Evolutionary conservation across 306 rosid genomes (phyloP).

Genomic region (Carpinus fangiana): DNA sequence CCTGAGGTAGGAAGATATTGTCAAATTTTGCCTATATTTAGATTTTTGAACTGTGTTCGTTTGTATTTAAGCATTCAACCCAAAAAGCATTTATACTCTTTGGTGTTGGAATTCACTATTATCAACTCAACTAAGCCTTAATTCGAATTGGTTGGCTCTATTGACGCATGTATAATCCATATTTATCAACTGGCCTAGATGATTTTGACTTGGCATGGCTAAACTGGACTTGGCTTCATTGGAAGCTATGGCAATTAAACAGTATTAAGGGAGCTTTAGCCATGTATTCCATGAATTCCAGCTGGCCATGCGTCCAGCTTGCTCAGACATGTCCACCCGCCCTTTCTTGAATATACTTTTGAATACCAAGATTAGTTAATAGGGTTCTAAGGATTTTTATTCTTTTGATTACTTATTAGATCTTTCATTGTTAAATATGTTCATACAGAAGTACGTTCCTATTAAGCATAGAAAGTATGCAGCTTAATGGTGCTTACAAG

Average conservation of each 20-base stretch:
- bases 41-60: conserved; percentile 3
- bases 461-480: too few relatives aligned
- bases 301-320: too few relatives aligned
- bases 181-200: not conserved
- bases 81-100: not conserved
- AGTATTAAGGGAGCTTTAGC: not conserved
- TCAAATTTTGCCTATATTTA: conserved; percentile 2
- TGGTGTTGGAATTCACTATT: not conserved
- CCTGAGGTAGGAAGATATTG: conserved; percentile 71
- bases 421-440: too few relatives aligned
- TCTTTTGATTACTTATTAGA: too few relatives aligned
- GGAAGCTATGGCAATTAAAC: not conserved
- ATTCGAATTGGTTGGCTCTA: not conserved
- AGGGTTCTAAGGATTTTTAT: too few relatives aligned
- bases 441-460: too few relatives aligned
- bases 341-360: too few relatives aligned
- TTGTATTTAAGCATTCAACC: not conserved
- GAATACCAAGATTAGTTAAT: too few relatives aligned
- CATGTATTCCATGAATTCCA: not conserved
- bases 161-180: not conserved
- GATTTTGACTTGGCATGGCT: not conserved
- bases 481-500: too few relatives aligned
- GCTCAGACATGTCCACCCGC: too few relatives aligned
- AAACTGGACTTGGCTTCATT: not conserved
- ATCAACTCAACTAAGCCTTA: not conserved